Evolutionary conservation across 1,139 yeast species (phyloP), one percentile per base, ranked within the genome.

Genomic region (Nakaseomyces uthaithaninus): DNA sequence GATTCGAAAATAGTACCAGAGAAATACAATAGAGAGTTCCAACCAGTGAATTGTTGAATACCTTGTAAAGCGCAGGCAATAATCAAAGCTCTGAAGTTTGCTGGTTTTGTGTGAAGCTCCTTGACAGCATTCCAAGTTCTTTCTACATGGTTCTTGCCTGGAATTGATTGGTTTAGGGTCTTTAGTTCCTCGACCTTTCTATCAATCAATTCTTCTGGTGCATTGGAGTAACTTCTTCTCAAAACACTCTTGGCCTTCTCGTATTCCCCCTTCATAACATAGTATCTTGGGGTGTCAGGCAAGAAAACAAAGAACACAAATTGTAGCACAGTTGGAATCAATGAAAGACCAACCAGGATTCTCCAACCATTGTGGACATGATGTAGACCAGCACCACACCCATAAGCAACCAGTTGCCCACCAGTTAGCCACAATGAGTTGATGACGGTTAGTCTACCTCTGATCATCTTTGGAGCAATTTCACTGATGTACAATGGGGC

Each of bases 221-320:
- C 77, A 48, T 71, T 68, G 31, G 63, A 61, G 55, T 82, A 77
- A 40, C 77, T 76, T 59, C 65, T 75, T 30, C 68, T 65, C 42
- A 89, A 63, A 3, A 87, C 93, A 12, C 63, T 59, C 40, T 72
- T 71, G 19, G 97, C 97, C 49, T 67, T 69, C 3, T 75, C 85
- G 27, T 69, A 50, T 40, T 75, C 68, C 41, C 84, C 82, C 46
- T 75, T 73, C 69, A 82, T 77, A 38, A 89, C 79, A 52, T 87
- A 79, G 63, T 66, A 91, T 60, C 98, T 74, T 41, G 98, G 97
- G 11, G 97, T 87, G 57, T 91, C 98, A 7, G 98, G 97, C 61
- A 91, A 73, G 67, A 85, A 87, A 59, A 77, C 64, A 60, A 91
- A 89, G 42, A 85, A 70, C 15, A 69, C 69, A 61, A 84, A 75